Percentiles rank a stretch among this genome's conserved stretches.
These are phyloP conservation scores for Ganoderma meredithae DNA, from an alignment of 1,284 basidiomycete species.

Conservation along the genomic window DNA sequence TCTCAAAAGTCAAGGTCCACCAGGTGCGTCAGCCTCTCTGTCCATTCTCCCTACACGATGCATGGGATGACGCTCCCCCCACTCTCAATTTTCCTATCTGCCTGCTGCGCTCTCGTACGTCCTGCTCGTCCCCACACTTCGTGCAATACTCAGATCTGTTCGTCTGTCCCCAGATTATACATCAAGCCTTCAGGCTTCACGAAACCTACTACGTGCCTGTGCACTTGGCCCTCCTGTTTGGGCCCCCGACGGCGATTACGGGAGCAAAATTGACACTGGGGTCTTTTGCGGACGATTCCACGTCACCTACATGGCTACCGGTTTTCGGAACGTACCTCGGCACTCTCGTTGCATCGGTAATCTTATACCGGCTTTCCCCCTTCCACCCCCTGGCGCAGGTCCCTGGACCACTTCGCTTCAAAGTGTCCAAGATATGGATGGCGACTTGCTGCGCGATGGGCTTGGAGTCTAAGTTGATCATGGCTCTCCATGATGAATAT, in stretches of 20 bases:
- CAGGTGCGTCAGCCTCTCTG: not conserved
- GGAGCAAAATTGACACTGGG: not conserved
- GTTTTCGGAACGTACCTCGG: not conserved
- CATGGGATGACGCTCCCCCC: not conserved
- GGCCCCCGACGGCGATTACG: not conserved
- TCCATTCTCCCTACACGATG: not conserved
- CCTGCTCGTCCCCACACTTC: not conserved
- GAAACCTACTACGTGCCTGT: not conserved
- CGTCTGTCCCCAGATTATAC: not conserved
- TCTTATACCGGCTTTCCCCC: not conserved
- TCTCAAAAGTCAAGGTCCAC: not conserved
- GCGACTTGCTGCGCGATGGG: not conserved
- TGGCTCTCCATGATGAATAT: not conserved
- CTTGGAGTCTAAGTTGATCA: not conserved
- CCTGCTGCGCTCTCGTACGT: conserved; percentile 1
- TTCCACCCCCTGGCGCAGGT: not conserved
- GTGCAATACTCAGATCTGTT: no score
- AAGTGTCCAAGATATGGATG: conserved; percentile 2
- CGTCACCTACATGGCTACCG: not conserved
- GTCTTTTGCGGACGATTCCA: not conserved
- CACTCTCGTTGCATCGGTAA: not conserved
- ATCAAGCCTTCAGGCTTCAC: not conserved
- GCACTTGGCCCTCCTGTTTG: not conserved
- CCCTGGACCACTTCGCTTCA: not conserved
- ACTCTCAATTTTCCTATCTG: not conserved